A percentile compares a stretch with the other conserved stretches of the same genome.
These are phyloP conservation scores for Globisporangium spinosum DNA, from an alignment of 352 stramenopile genomes.

Conservation along the genomic window DNA sequence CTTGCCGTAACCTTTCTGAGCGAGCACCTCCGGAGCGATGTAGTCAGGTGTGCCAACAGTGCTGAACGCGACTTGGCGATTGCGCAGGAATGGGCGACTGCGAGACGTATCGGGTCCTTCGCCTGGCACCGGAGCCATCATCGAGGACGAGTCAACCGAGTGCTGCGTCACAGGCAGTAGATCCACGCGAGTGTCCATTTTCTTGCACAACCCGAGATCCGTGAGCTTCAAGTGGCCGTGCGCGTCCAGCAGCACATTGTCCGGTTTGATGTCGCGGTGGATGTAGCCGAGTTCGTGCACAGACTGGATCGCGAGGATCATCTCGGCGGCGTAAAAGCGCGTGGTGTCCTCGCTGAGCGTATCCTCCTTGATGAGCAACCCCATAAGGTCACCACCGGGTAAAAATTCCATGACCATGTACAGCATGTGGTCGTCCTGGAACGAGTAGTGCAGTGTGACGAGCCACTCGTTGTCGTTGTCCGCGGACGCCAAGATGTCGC, in stretches of 20 bases:
- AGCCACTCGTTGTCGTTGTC: slow-evolving; percentile 97
- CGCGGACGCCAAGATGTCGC: slow-evolving; percentile 93
- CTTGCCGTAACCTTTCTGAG: slow-evolving; percentile 77
- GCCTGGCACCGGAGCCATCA: slow-evolving; percentile 13
- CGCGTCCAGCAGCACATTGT: slow-evolving; percentile 96
- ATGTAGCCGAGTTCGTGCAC: slow-evolving; percentile 99
- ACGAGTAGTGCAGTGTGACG: slow-evolving; percentile 96
- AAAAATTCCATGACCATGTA: slow-evolving; percentile 99
- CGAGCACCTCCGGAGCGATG: slow-evolving; percentile 95
- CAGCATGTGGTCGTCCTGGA: slow-evolving; percentile 88
- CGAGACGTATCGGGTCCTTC: slow-evolving; percentile 42
- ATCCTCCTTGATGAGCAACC: slow-evolving; percentile 98
- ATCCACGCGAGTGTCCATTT: slow-evolving; percentile 90
- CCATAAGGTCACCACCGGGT: slow-evolving; percentile 98
- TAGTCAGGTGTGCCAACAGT: slow-evolving; percentile 98
- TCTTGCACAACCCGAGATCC: slow-evolving; percentile 97
- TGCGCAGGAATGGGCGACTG: slow-evolving; percentile 55
- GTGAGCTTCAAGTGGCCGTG: slow-evolving; percentile 99
- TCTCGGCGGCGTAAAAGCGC: slow-evolving; percentile 98
- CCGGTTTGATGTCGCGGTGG: slow-evolving; percentile 97
- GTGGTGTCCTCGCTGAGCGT: slow-evolving; percentile 87
- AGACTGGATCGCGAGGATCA: slow-evolving; percentile 96
- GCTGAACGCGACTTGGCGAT: slow-evolving; percentile 91
- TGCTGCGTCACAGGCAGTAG: slow-evolving; percentile 78
- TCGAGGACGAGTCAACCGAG: slow-evolving; percentile 31